phyloP scores from a whole-genome alignment of 1,284 basidiomycete species.

The Irpex lacteus region DNA sequence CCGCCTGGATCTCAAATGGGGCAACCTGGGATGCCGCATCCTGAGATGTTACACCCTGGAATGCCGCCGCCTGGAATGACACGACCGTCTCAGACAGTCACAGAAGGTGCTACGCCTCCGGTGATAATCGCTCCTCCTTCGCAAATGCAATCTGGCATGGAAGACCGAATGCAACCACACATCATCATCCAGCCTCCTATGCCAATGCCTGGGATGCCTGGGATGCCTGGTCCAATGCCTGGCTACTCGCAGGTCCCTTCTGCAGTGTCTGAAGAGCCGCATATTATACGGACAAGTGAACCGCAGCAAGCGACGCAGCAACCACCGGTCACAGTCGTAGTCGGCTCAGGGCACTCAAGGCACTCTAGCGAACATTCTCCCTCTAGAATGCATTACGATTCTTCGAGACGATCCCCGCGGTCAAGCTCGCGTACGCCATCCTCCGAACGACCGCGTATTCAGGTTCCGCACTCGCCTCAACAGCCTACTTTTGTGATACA shows the following conservation, averaged over 20 bases:
- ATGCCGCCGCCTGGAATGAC: no score
- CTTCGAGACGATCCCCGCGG: not conserved
- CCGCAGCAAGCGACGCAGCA: not conserved
- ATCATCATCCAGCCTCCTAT: slow-evolving; percentile 19
- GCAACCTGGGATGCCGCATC: not conserved
- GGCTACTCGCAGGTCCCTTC: not conserved
- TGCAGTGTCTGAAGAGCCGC: not conserved
- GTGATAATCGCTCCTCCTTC: slow-evolving; percentile 4
- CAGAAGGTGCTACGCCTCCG: slow-evolving; percentile 4
- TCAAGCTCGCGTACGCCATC: slow-evolving; percentile 12
- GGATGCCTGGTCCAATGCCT: not conserved
- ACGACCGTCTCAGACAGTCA: no score
- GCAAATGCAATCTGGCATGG: not conserved
- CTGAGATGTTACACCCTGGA: no score
- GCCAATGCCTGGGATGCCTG: no score
- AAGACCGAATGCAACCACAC: not conserved
- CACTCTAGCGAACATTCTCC: not conserved
- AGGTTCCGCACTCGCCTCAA: not conserved
- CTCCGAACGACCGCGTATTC: not conserved
- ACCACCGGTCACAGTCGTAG: slow-evolving; percentile 3
- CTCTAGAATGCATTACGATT: not conserved
- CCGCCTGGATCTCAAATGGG: not conserved
- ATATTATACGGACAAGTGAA: not conserved
- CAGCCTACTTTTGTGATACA: slow-evolving; percentile 11
- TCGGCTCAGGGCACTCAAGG: not conserved